Conservation (phyloP, 306 rosid species). For the Fragaria vesca region DNA sequence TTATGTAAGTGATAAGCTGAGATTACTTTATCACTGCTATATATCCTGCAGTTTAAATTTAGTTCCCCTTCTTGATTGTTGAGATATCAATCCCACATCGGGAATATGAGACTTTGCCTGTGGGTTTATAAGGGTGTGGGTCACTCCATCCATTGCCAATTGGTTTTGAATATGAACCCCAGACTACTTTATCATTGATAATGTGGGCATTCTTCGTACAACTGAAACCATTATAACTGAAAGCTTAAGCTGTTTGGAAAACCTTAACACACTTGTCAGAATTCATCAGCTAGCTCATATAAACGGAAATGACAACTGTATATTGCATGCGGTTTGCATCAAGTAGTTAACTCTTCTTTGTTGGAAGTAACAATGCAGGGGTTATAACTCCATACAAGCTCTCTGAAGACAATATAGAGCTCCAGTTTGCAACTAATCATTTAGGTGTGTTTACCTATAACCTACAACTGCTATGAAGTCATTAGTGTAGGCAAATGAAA, state of each 20-base stretch:
- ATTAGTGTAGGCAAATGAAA: not conserved
- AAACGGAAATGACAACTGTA: not conserved
- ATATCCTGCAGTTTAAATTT: not conserved
- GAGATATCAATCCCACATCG: too few species aligned
- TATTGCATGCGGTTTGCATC: not conserved
- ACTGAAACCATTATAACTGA: too few species aligned
- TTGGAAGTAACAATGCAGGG: constrained; percentile 83
- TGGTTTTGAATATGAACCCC: too few species aligned
- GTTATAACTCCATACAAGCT: constrained; percentile 53
- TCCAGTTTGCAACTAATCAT: constrained; percentile 81
- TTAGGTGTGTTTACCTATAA: constrained; percentile 38
- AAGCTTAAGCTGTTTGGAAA: too few species aligned
- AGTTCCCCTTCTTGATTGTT: too few species aligned
- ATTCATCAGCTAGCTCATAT: too few species aligned
- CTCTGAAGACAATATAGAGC: constrained; percentile 68
- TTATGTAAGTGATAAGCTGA: constrained; percentile 46
- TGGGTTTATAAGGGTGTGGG: too few species aligned
- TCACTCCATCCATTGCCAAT: too few species aligned
- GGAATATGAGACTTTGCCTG: too few species aligned
- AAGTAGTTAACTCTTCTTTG: not conserved
- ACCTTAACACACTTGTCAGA: too few species aligned
- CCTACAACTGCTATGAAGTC: not conserved
- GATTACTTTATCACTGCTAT: not conserved
- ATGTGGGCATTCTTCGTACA: too few species aligned
- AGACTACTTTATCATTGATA: too few species aligned